phyloP scores from a whole-genome alignment of 2,329 filamentous ascomycete species.

The Delphinella strobiligena region DNA sequence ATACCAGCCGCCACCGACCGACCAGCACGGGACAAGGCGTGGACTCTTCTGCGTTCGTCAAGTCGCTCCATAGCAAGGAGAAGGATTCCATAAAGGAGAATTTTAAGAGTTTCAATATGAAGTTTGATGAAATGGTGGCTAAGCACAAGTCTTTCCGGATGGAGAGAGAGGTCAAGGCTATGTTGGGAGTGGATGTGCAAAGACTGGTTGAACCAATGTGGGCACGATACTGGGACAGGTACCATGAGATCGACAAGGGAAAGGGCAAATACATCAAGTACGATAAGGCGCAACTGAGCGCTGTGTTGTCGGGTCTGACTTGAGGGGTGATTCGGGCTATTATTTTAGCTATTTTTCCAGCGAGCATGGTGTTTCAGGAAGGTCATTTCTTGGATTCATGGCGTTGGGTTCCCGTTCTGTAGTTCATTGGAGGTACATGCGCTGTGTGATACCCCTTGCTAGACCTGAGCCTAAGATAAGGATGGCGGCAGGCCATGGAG shows the following conservation, averaged over 20 bases:
- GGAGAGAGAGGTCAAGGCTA: slow-evolving; percentile 77
- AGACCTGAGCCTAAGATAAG: too few species aligned
- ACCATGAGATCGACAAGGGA: slow-evolving; percentile 95
- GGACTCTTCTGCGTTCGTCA: slow-evolving; percentile 75
- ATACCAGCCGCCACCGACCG: slow-evolving; percentile 71
- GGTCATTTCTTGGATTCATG: background rate
- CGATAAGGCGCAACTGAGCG: slow-evolving; percentile 71
- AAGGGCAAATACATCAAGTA: slow-evolving; percentile 98
- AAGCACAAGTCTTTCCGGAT: slow-evolving; percentile 76
- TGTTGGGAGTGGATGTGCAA: slow-evolving; percentile 74
- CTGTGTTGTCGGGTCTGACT: slow-evolving; percentile 29
- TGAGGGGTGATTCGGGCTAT: slow-evolving; percentile 3
- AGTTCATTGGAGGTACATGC: too few species aligned
- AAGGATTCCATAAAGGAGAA: slow-evolving; percentile 95
- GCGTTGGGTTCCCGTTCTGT: too few species aligned
- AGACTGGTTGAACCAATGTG: slow-evolving; percentile 90
- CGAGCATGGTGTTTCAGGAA: slow-evolving; percentile 7
- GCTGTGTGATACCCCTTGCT: too few species aligned
- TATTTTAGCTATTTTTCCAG: background rate
- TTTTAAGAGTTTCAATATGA: slow-evolving; percentile 79
- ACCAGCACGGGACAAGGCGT: slow-evolving; percentile 52
- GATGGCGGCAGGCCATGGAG: too few species aligned
- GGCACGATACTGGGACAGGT: slow-evolving; percentile 89
- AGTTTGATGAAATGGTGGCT: slow-evolving; percentile 77
- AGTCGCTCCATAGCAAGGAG: slow-evolving; percentile 74